Conservation (phyloP, 768 basidiomycete genomes). For the Tylopilus plumbeoviolaceoides region DNA sequence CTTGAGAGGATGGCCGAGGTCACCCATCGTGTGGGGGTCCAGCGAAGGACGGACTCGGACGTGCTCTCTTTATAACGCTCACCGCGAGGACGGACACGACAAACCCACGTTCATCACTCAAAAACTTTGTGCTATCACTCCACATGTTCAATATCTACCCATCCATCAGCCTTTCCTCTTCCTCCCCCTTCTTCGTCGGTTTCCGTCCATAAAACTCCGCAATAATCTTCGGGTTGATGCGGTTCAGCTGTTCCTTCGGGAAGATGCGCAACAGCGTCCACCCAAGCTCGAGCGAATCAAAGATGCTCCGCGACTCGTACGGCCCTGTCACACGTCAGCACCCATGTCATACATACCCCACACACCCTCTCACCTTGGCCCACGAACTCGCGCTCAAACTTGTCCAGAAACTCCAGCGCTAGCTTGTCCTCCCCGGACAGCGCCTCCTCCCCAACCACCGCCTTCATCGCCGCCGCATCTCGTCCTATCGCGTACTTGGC, state of each 20-base stretch:
- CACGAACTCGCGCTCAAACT: slow-evolving; percentile 97
- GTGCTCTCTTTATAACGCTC: too few relatives aligned
- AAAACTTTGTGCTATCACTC: slow-evolving; percentile 13
- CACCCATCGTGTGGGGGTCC: slow-evolving; percentile 50
- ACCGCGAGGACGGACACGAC: slow-evolving; percentile 13
- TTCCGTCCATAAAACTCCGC: slow-evolving; percentile 91
- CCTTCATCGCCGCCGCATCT: slow-evolving; percentile 98
- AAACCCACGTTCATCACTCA: slow-evolving; percentile 13
- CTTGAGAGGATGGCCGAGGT: slow-evolving; percentile 52
- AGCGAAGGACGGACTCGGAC: too few relatives aligned
- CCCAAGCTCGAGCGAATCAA: slow-evolving; percentile 94
- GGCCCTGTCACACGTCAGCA: slow-evolving; percentile 50
- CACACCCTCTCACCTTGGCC: slow-evolving; percentile 67
- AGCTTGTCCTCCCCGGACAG: slow-evolving; percentile 93
- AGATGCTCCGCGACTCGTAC: slow-evolving; percentile 94
- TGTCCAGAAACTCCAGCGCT: slow-evolving; percentile 94
- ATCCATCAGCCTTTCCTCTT: slow-evolving; percentile 55
- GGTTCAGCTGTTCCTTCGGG: slow-evolving; percentile 98
- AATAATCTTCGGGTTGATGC: slow-evolving; percentile 96
- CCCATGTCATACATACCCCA: not conserved
- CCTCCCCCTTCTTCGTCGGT: slow-evolving; percentile 54
- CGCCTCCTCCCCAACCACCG: slow-evolving; percentile 98
- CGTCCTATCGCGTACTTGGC: slow-evolving; percentile 98
- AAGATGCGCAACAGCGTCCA: slow-evolving; percentile 97
- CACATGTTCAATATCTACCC: slow-evolving; percentile 38